Evolutionary conservation across 768 basidiomycete genomes (phyloP), one percentile per base, ranked within the genome.

Genomic region (Kondoa subrosea): DNA sequence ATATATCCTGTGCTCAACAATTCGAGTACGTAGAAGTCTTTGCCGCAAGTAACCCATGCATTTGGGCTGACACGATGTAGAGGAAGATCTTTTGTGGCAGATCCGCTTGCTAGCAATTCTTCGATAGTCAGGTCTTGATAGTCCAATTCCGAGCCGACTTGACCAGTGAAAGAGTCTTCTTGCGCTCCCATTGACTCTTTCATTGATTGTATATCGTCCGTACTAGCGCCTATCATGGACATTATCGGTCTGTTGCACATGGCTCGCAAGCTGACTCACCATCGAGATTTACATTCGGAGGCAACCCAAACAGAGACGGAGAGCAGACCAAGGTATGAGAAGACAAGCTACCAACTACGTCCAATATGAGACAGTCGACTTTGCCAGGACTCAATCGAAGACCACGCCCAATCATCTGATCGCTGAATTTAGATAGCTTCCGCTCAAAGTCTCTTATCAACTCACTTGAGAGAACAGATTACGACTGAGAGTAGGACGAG

Each of bases 391-490:
- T 40, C 56, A 65, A 50, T 15, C 64, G 12, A 25, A 65, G 26
- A 4, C 64, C 64, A 40, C 64, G 34, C 4, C 64, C 64, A 25
- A 65, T 32, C 64, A 65, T 65, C 30, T 50, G 40, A 8, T 8
- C 40, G 21, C 8, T 50, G 21, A 8, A 21, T 50, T 21, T 8
- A 21, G 8, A 50, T 50, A 50, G 8, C 40, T 50, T 8, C 40
- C 8, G 40, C 40, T 50, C 40, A 21, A 50, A 8, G 40, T 8
- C 12, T 8, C 8, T 50, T n/a, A n/a, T n/a, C n/a, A n/a, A 50
- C 40, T 50, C 40, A 50, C 40, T 50, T 65, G 64, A 2, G 40
- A 59, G 33, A 65, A 65, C 64, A 65, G 33, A 40, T 65, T 65
- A 3, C 15, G 14, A 17, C 34, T 50, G 17, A 50, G 34, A 32